Conservation (phyloP, 306 rosid genomes). For the Cucurbita moschata region DNA sequence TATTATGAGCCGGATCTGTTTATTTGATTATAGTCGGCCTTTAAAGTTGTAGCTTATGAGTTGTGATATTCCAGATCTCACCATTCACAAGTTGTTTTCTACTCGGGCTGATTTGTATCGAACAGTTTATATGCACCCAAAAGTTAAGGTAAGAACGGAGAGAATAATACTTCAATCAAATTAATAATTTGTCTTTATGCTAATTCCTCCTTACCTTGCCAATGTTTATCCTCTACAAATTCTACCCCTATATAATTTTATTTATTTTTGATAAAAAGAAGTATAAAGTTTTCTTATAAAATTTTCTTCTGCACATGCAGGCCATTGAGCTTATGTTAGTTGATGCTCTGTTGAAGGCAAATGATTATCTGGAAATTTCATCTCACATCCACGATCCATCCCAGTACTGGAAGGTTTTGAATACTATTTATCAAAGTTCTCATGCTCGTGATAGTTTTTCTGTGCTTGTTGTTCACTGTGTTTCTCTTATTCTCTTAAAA, state of each 20-base stretch:
- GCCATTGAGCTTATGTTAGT: constrained; percentile 87
- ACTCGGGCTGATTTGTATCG: constrained; percentile 92
- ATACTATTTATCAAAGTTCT: constrained; percentile 8
- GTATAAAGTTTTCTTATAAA: neutral
- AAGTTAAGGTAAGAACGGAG: constrained; percentile 58
- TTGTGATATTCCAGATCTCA: constrained; percentile 46
- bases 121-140: constrained; percentile 79
- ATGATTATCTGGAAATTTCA: constrained; percentile 47
- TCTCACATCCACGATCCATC: constrained; percentile 53
- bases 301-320: constrained; percentile 24
- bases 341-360: constrained; percentile 71
- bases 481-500: constrained; percentile 12
- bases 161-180: neutral
- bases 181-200: neutral
- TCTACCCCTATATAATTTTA: neutral
- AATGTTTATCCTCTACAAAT: neutral
- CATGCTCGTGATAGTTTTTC: constrained; percentile 1
- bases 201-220: neutral
- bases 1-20: constrained; percentile 2
- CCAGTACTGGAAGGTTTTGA: constrained; percentile 81
- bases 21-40: constrained; percentile 6
- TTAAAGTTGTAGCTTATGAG: constrained; percentile 14
- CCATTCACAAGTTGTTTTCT: constrained; percentile 74
- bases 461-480: neutral
- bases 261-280: neutral